Evolutionary conservation across 139 green algal genomes (phyloP), one percentile per base, ranked within the genome.

Genomic region (Micractinium sp.): DNA sequence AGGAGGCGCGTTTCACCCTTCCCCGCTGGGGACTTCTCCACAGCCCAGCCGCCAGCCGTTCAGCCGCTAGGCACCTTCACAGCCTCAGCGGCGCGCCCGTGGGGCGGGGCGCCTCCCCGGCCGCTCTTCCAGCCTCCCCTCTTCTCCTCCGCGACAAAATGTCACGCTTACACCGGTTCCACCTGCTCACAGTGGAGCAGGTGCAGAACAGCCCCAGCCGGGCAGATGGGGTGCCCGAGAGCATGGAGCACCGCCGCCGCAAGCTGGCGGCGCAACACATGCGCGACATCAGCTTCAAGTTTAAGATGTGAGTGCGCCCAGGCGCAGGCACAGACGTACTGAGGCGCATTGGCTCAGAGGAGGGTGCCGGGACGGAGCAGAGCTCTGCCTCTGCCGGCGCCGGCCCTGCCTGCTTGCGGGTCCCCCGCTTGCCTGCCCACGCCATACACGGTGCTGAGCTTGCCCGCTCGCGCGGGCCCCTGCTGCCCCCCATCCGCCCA

Each of bases 231-330:
- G 79, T 90, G 47, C 73, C 61, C 15, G 53, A 73, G 31, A n/a
- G 38, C 13, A 82, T 89, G 41, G 90, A 93, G 77, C 18, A 53
- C 25, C 63, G 76, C 27, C 69, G 82, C 35, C 75, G 85, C 2
- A 88, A 81, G 41, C 87, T 85, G 56, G 82, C 85, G 27, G 88
- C 63, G 20, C 63, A 63, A 25, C 74, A 90, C 53, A 90, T 93
- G 67, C 87, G 80, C 12, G 19, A 80, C 23, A 73, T 81, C 5
- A 29, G 39, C 12, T 38, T 27, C 16, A 25, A 73, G 20, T 73
- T 90, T 7, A 23, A 82, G 3, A 74, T 90, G 87, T 90, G 67
- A 86, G 86, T 69, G 31, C 41, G 20, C 20, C 36, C 19, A 12
- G 36, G 35, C 36, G 35, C 35, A 47, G 38, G 76, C 76, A 33